phyloP scores from a whole-genome alignment of 2,329 filamentous ascomycete species.

The Diplodia sapinea region DNA sequence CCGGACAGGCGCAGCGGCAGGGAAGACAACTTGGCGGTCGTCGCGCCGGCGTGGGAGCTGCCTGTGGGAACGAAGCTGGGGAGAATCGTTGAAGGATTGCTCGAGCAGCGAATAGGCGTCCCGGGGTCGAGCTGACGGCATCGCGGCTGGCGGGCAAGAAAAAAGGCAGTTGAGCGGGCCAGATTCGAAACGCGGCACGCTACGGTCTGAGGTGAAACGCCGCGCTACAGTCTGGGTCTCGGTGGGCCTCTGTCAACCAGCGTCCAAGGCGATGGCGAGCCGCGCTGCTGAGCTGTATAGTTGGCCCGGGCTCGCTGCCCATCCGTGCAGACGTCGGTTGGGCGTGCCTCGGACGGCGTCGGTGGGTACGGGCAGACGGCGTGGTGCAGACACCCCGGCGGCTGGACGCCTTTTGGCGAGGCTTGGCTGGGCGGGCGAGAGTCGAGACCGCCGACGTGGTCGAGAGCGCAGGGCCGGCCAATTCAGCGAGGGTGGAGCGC shows the following conservation, averaged over 20 bases:
- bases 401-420: conserved; percentile 23
- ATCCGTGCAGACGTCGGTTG: conserved; percentile 16
- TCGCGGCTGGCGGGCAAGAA: conserved; percentile 3
- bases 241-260: conserved; percentile 11
- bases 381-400: conserved; percentile 16
- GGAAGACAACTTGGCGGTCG: conserved; percentile 38
- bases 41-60: conserved; percentile 40
- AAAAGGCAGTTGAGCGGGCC: conserved; percentile 18
- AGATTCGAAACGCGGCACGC: conserved; percentile 21
- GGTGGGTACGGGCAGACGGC: conserved; percentile 21
- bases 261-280: conserved; percentile 16
- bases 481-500: conserved; percentile 6
- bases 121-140: conserved; percentile 34
- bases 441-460: conserved; percentile 5
- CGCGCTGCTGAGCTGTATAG: conserved; percentile 24
- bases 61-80: conserved; percentile 40
- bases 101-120: conserved; percentile 42
- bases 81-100: conserved; percentile 39
- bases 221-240: conserved; percentile 8
- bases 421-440: neutral
- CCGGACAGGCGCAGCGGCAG: conserved; percentile 38
- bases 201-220: conserved; percentile 22
- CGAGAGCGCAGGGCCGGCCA: neutral
- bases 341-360: conserved; percentile 7
- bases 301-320: conserved; percentile 10